Evolutionary conservation across 179 eudicot species (phyloP).

Genomic region (Heliamphora ciliata): DNA sequence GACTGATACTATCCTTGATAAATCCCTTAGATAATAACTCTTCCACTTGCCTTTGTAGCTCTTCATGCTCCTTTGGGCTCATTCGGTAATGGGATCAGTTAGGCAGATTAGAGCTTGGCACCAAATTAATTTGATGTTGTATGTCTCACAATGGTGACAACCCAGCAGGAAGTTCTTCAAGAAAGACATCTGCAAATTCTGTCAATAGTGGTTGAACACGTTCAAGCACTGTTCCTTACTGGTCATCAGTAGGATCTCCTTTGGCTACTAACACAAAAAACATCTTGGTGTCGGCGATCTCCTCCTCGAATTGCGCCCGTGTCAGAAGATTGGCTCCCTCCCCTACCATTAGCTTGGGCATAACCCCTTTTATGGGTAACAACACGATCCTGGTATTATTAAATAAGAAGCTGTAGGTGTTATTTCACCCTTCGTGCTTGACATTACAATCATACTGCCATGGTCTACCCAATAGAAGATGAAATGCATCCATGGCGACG

Average conservation of each 20-base stretch:
- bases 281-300: not conserved
- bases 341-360: too few species aligned
- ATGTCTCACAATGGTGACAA: not conserved
- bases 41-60: not conserved
- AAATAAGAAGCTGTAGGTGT: not conserved
- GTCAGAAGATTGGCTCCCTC: too few species aligned
- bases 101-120: not conserved
- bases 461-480: not conserved
- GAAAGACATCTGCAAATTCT: not conserved
- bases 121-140: not conserved
- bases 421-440: not conserved
- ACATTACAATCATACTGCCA: not conserved
- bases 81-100: not conserved
- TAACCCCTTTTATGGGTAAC: accelerated
- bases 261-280: too few species aligned
- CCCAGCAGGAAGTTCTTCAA: not conserved
- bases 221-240: too few species aligned
- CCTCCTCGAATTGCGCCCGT: not conserved
- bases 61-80: not conserved
- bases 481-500: not conserved
- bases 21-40: not conserved
- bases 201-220: not conserved
- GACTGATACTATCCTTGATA: not conserved
- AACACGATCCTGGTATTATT: not conserved
- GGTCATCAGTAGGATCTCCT: too few species aligned